phyloP scores from a whole-genome alignment of 352 stramenopile genomes.

The Elongisporangium prolatum region DNA sequence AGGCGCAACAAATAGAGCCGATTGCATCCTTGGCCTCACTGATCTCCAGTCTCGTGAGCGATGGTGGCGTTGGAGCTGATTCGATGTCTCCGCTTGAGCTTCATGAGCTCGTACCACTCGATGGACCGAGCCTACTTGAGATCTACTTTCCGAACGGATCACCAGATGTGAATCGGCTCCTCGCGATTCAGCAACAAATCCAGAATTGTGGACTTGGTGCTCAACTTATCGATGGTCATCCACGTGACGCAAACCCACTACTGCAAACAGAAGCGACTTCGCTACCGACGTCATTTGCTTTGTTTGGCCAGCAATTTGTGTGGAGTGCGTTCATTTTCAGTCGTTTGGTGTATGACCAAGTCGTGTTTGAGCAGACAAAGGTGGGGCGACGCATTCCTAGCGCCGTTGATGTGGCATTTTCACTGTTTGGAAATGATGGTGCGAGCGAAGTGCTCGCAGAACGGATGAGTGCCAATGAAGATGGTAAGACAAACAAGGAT shows the following conservation, averaged over 20 bases:
- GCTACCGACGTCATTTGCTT: conserved; percentile 10
- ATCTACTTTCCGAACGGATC: neutral
- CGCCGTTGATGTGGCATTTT: conserved; percentile 17
- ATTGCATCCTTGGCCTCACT: conserved; percentile 4
- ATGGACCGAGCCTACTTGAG: too few relatives aligned
- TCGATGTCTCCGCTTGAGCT: conserved; percentile 10
- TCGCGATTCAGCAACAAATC: conserved; percentile 9
- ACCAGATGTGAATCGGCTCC: neutral
- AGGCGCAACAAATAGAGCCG: conserved; percentile 3
- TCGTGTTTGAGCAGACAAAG: conserved; percentile 7
- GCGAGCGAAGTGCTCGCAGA: conserved; percentile 6
- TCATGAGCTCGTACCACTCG: neutral
- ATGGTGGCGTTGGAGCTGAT: conserved; percentile 14
- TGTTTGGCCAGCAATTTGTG: conserved; percentile 17
- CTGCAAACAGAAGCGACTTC: neutral
- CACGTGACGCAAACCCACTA: neutral
- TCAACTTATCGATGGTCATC: conserved; percentile 13
- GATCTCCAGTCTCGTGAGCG: conserved; percentile 13
- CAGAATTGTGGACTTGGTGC: conserved; percentile 4
- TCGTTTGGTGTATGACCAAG: conserved; percentile 17
- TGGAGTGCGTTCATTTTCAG: conserved; percentile 24
- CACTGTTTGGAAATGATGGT: conserved; percentile 15
- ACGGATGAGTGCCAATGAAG: conserved; percentile 9
- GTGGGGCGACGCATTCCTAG: conserved; percentile 16
- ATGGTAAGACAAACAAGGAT: neutral